Percentiles rank a stretch among this genome's conserved stretches.
Conservation (phyloP, 768 basidiomycete genomes). For the Phaffia tasmanica region DNA sequence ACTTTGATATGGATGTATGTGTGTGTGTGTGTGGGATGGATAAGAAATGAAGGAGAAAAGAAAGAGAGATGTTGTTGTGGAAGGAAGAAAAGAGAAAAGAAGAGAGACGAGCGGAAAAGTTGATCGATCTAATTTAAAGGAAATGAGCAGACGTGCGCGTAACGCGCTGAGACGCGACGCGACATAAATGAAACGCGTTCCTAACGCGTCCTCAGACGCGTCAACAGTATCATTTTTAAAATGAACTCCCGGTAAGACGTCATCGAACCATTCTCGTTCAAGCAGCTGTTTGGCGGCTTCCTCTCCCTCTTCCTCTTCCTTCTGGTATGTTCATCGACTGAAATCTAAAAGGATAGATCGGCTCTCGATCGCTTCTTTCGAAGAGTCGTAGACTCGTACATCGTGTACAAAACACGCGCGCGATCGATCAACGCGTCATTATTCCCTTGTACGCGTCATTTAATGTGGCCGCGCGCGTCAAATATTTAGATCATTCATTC, state of each 20-base stretch:
- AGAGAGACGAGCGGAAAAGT: not conserved
- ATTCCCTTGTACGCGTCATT: not conserved
- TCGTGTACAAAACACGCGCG: conserved; percentile 2
- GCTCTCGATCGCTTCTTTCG: conserved; percentile 13
- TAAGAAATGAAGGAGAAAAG: not conserved
- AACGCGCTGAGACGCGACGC: not conserved
- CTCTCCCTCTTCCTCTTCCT: conserved; percentile 11
- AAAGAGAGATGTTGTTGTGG: not conserved
- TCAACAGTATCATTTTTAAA: not conserved
- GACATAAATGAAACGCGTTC: conserved; percentile 2
- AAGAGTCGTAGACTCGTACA: conserved; percentile 3
- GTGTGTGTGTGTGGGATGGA: not conserved
- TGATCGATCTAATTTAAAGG: conserved; percentile 9
- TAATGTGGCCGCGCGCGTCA: not conserved
- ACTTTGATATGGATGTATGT: not conserved
- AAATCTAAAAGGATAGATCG: not conserved
- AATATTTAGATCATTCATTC: too few relatives aligned
- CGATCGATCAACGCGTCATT: conserved; percentile 8
- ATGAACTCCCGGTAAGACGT: conserved; percentile 1
- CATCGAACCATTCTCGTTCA: not conserved
- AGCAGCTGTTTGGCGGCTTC: conserved; percentile 2
- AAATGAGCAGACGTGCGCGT: not conserved
- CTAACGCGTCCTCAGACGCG: not conserved
- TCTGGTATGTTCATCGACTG: conserved; percentile 7
- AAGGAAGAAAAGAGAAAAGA: conserved; percentile 38